These are phyloP conservation scores for Lagenaria siceraria DNA, from an alignment of 306 rosid genomes.

Conservation along the genomic window DNA sequence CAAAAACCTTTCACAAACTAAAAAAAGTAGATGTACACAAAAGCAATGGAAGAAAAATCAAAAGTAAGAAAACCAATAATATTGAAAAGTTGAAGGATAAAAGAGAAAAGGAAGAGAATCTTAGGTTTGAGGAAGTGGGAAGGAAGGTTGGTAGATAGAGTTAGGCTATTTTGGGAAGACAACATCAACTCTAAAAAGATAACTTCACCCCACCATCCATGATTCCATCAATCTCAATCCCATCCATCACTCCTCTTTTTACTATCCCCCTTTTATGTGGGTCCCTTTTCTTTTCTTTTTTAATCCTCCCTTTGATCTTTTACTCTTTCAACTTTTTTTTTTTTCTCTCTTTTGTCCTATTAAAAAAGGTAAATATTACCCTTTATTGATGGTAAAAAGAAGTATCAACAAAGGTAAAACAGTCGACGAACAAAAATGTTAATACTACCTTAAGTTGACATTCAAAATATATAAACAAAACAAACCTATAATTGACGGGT, in stretches of 20 bases:
- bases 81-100: background rate
- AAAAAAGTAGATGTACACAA: background rate
- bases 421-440: too few relatives aligned
- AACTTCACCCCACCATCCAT: background rate
- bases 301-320: too few relatives aligned
- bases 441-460: too few relatives aligned
- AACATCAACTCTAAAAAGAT: background rate
- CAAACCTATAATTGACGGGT: too few relatives aligned
- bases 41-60: background rate
- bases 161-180: background rate
- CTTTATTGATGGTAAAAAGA: too few relatives aligned
- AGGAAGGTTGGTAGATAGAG: background rate
- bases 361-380: too few relatives aligned
- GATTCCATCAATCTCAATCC: background rate
- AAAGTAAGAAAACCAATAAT: background rate
- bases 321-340: too few relatives aligned
- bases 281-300: too few relatives aligned
- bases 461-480: too few relatives aligned
- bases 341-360: too few relatives aligned
- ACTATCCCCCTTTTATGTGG: background rate
- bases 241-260: background rate
- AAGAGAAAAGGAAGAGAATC: background rate
- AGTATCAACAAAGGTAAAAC: too few relatives aligned
- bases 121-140: background rate
- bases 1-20: background rate